Base-by-base conservation (phyloP, 371 early-diverging fungal species). In the Rhizopus stolonifer region DNA sequence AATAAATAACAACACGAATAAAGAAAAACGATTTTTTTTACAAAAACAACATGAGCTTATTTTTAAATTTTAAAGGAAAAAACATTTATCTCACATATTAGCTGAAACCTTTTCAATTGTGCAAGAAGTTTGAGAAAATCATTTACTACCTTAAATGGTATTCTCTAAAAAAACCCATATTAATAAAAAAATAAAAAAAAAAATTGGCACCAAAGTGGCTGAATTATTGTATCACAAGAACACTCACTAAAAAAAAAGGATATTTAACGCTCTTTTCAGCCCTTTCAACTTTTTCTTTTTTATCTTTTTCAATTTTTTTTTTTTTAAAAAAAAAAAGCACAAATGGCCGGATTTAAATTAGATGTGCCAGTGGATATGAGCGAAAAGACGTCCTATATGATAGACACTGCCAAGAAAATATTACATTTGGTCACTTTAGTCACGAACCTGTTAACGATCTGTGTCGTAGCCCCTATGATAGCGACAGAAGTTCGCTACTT, bases 391-490 rank as follows among this genome's bases (percentile, higher is more conserved):
- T 25, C 65, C 14, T 46, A 50, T 18, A 50, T 48, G 39, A 24
- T 65, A 29, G 65, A 56, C 4, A 46, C 49, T 3, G 23, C 55
- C 24, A 60, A 65, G 38, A 65, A 53, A 17, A 51, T 55, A 10
- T 7, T 65, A 9, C 61, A 65, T 24, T 36, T 55, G 19, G 31
- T 54, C n/a, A 49, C 56, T 21, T 40, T 49, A 13, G 49, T 49
- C 6, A 36, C 54, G 4, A 43, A 32, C 6, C 17, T 67, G 7
- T 31, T 67, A n/a, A 58, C 64, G 5, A 53, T 67, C 0, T 54
- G 58, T 34, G 25, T 67, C 4, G 54, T 60, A 15, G 68, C 60
- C 21, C 68, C 68, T 21, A n/a, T 67, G 25, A 57, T 67, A 19
- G 53, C 58, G 25, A 67, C 54, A 24, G 60, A 67, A 47, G 64